phyloP scores from a whole-genome alignment of 2,329 filamentous ascomycete genomes.

The Chrysosporium keratinophilum region DNA sequence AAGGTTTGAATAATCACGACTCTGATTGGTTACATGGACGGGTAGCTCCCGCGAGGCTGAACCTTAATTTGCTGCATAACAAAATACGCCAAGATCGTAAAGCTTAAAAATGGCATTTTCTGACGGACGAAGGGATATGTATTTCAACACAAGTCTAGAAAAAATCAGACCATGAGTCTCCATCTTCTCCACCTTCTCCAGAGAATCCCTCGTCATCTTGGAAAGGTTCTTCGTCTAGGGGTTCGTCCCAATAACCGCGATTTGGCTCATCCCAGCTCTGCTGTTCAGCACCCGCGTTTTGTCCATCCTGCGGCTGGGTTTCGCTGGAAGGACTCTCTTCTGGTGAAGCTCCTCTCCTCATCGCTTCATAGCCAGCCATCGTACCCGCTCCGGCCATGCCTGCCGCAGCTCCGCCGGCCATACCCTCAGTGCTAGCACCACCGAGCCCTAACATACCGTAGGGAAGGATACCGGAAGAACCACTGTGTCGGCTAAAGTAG shows the following conservation, averaged over 20 bases:
- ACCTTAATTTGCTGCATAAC: no score
- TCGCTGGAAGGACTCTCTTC: conserved; percentile 13
- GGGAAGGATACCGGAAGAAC: conserved; percentile 39
- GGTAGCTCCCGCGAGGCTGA: no score
- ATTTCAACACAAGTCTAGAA: conserved; percentile 4
- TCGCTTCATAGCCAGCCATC: conserved; percentile 54
- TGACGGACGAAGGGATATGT: no score
- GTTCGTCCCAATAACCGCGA: conserved; percentile 10
- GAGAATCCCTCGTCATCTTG: conserved; percentile 16
- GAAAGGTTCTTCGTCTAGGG: background rate
- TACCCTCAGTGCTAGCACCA: conserved; percentile 16
- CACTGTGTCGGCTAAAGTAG: conserved; percentile 54
- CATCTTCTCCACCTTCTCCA: conserved; percentile 22
- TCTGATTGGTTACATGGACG: no score
- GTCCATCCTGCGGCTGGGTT: background rate
- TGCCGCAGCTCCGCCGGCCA: conserved; percentile 28
- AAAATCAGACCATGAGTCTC: conserved; percentile 19
- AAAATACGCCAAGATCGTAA: no score
- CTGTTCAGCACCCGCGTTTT: conserved; percentile 14
- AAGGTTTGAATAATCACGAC: no score
- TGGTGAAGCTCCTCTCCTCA: conserved; percentile 40
- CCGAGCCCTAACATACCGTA: conserved; percentile 40
- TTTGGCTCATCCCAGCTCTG: conserved; percentile 12
- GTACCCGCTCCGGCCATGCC: conserved; percentile 46
- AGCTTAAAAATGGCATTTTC: no score